Conservation (phyloP, 129 eudicot genomes). For the Smallanthus sonchifolius region DNA sequence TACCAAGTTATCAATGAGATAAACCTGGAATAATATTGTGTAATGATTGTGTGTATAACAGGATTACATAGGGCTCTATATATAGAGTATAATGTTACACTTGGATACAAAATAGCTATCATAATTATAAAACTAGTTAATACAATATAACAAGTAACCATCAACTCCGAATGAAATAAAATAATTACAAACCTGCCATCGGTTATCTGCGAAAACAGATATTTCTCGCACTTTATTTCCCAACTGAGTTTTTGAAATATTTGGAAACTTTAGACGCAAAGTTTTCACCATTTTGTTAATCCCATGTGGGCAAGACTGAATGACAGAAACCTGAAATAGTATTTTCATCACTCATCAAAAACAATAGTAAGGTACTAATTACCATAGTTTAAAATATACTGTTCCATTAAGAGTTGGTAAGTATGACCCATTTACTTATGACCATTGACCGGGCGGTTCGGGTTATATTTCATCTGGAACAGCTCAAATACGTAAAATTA, state of each 20-base stretch:
- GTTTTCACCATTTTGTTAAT: conserved; percentile 54
- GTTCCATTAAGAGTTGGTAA: background rate
- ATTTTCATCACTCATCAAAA: conserved; percentile 8
- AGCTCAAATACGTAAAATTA: background rate
- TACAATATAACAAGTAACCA: background rate
- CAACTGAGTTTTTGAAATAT: conserved; percentile 48
- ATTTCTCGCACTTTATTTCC: conserved; percentile 80
- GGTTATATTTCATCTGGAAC: background rate
- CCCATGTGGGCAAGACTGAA: conserved; percentile 61
- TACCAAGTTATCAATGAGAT: background rate
- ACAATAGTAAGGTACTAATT: background rate
- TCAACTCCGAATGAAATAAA: background rate
- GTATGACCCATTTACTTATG: background rate
- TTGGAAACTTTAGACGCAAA: conserved; percentile 59
- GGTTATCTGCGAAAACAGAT: conserved; percentile 54
- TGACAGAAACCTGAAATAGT: conserved; percentile 51
- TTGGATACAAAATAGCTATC: too few species aligned
- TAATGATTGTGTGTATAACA: too few species aligned
- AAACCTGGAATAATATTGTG: too few species aligned
- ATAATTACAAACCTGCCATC: conserved; percentile 71
- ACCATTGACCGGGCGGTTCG: too few species aligned
- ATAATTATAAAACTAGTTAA: too few species aligned
- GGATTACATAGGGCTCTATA: too few species aligned
- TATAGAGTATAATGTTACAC: too few species aligned
- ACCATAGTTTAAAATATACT: background rate